Percentiles rank a stretch among this genome's conserved stretches.
phyloP scores from a whole-genome alignment of 2,329 filamentous ascomycete species.

The Cercospora sesami region DNA sequence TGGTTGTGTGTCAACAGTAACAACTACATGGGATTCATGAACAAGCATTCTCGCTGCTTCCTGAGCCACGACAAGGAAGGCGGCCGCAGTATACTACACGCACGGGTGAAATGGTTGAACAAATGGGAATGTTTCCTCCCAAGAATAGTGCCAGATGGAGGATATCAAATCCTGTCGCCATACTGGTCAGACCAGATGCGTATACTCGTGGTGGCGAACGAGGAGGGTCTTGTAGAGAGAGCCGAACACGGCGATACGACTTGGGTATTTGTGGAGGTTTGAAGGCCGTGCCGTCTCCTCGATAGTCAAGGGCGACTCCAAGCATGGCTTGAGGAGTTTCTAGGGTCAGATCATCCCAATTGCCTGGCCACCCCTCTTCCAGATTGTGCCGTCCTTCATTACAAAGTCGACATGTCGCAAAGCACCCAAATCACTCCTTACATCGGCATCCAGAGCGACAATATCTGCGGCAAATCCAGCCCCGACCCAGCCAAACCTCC shows the following conservation, averaged over 20 bases:
- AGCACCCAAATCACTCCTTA: conserved; percentile 43
- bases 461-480: conserved; percentile 54
- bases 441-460: conserved; percentile 51
- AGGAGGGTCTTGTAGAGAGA: background rate
- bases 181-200: background rate
- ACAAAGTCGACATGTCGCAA: conserved; percentile 55
- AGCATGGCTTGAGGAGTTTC: no score
- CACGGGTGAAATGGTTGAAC: background rate
- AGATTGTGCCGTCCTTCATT: conserved; percentile 59
- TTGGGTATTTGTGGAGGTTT: background rate
- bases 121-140: background rate
- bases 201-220: background rate
- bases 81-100: background rate
- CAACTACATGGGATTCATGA: background rate
- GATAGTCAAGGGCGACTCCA: no score
- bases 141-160: background rate
- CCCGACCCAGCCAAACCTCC: conserved; percentile 55
- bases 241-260: background rate
- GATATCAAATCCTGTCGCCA: background rate
- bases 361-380: conserved; percentile 43
- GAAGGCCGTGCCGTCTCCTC: background rate
- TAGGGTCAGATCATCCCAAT: conserved; percentile 25
- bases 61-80: background rate
- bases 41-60: background rate
- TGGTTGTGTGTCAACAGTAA: background rate